Evolutionary conservation across 2,329 filamentous ascomycete species (phyloP), one percentile per base, ranked within the genome.

Genomic region (Erysiphe pulchra): DNA sequence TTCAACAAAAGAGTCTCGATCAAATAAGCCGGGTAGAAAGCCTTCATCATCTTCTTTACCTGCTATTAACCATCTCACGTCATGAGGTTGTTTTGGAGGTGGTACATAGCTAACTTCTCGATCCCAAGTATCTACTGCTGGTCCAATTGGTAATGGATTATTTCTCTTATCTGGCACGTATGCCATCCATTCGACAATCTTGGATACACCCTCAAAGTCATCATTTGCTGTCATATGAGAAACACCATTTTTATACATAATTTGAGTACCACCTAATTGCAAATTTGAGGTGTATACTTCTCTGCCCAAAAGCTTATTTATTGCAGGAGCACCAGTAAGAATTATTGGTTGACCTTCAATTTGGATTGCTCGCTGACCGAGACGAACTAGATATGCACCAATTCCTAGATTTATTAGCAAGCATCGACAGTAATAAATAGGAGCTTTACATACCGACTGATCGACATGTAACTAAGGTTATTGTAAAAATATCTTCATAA

Each of bases 181-280:
- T 2, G 87, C 90, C 71, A 98, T 75, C 90, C 90, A 98, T 61
- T 92, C 80, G 44, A 95, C 84, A 59, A 98, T 95, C 71, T 92
- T 92, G 57, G 82, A 85, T 18, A 98, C 82, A 73, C 90, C 90
- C 57, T 87, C 86, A 56, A 98, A 95, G 66, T 98, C 90, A 58
- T 98, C 87, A 55, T 80, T 81, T 57, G 90, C 90, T 54, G 87
- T 94, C 82, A 95, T 87, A 69, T 98, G 90, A 18, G 90, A 95
- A 38, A 98, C 90, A 75, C 90, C 90, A 62, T 98, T 98, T 67
- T 83, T 86, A 75, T 98, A 95, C 90, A 98, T 98, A 72, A 98
- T 98, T 65, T 98, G 90, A n/a, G 90, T 98, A 56, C 90, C 90
- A 76, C 90, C 90, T 52, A 98, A 83, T 69, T 98, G 90, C 59